Conservation (phyloP, 768 basidiomycete species). For the Dacryopinax primogenitus region DNA sequence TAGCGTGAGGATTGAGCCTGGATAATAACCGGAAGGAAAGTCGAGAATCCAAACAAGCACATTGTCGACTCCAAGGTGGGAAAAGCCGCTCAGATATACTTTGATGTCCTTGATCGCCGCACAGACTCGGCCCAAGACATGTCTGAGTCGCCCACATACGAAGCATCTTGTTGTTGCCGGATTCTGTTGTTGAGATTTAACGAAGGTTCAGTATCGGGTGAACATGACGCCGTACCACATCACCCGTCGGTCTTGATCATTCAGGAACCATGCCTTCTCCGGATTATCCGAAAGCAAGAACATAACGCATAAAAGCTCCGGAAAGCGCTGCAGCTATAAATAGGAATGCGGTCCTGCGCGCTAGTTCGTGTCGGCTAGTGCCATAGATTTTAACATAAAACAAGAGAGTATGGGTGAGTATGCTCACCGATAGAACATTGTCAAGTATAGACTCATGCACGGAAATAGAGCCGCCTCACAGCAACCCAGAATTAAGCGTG, state of each 20-base stretch:
- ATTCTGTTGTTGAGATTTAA: not conserved
- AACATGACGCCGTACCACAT: conserved; percentile 9
- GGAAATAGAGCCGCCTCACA: conserved; percentile 13
- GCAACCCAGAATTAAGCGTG: conserved; percentile 11
- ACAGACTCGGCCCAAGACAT: conserved; percentile 13
- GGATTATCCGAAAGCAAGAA: conserved; percentile 14
- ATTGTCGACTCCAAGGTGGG: conserved; percentile 12
- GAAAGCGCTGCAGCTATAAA: conserved; percentile 17
- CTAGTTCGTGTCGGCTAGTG: conserved; percentile 11
- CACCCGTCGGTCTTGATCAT: conserved; percentile 12
- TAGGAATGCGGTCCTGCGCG: conserved; percentile 14
- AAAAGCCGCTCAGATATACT: conserved; percentile 7
- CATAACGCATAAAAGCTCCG: conserved; percentile 6
- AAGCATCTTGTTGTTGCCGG: conserved; percentile 8
- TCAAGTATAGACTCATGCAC: conserved; percentile 13
- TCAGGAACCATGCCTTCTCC: conserved; percentile 11
- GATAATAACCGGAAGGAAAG: conserved; percentile 15
- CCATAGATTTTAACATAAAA: not conserved
- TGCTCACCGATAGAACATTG: conserved; percentile 7
- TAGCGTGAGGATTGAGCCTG: conserved; percentile 3
- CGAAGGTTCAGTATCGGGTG: not conserved
- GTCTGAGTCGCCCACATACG: conserved; percentile 11
- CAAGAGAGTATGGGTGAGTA: not conserved
- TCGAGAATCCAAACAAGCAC: conserved; percentile 14
- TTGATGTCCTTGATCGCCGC: not conserved